Base-by-base conservation (phyloP, 2,329 filamentous ascomycete species). In the Zymoseptoria ardabiliae region DNA sequence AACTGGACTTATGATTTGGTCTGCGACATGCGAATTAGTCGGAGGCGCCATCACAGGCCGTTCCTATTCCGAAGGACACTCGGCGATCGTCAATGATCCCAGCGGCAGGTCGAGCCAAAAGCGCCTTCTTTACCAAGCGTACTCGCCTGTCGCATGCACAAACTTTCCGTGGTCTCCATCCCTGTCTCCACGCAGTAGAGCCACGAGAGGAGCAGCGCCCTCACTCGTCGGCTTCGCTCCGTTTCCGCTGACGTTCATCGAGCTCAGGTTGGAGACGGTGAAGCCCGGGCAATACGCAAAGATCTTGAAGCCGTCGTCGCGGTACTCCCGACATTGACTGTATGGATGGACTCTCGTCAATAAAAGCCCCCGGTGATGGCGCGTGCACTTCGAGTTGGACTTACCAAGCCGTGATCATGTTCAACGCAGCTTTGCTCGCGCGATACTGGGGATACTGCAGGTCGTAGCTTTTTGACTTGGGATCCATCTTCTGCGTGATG, bases 251-350 rank as follows among this genome's bases (percentile, higher is more conserved):
- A 63, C 72, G 50, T 76, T 76, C 25, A 70, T 57, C 17, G 57
- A 50, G 3, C 70, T 65, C 20, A 77, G 50, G 56, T 74, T 73
- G 3, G 68, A 71, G 11, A 70, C 66, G 0, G 71, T 75, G 56
- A 76, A 77, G 0, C 74, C 74, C 0, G 75, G 75, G 62, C 72
- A 71, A 54, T 70, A 76, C 6, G 71, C 66, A 59, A 74, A 76
- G 0, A 76, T 71, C 61, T 73, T 77, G 59, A 75, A 66, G 0
- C 71, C 71, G 3, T 54, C 23, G 11, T 58, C 22, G 0, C 56
- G 62, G 28, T 65, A 70, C 49, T 70, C 69, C 4, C 70, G 68
- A 28, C 62, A 61, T 54, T 68, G 65, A 45, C 35, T 45, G 35
- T 45, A 7, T 45, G 35, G 17, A n/a, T 17, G 2, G 17, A 45